phyloP scores from a whole-genome alignment of 768 basidiomycete genomes.

The Leccinum olivaceopallidum region DNA sequence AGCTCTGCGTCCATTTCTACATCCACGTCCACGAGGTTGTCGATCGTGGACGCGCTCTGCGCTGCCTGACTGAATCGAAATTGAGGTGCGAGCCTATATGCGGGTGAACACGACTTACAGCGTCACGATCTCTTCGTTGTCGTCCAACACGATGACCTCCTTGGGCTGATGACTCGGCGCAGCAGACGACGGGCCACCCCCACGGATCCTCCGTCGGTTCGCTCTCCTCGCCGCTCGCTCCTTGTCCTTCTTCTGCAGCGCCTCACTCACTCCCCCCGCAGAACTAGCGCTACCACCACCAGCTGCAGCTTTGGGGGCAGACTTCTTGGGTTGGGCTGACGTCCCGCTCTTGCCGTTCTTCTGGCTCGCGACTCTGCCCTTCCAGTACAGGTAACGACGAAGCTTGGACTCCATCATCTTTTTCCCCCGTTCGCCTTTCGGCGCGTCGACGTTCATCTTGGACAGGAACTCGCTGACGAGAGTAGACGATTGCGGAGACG shows the following conservation, averaged over 20 bases:
- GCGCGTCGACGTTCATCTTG: conserved; percentile 52
- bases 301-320: conserved; percentile 16
- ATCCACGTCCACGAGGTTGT: conserved; percentile 15
- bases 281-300: conserved; percentile 10
- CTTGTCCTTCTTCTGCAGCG: conserved; percentile 74
- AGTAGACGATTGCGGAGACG: conserved; percentile 71
- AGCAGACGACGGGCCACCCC: conserved; percentile 52
- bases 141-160: conserved; percentile 20
- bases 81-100: neutral
- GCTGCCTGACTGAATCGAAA: conserved; percentile 19
- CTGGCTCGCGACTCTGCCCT: conserved; percentile 43
- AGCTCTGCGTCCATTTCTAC: conserved; percentile 19
- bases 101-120: conserved; percentile 47
- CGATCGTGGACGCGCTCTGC: conserved; percentile 11
- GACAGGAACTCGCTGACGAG: conserved; percentile 81
- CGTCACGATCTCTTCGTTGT: conserved; percentile 46
- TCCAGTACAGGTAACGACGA: conserved; percentile 79
- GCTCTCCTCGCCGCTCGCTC: conserved; percentile 57
- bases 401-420: conserved; percentile 81
- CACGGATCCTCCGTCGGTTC: conserved; percentile 73
- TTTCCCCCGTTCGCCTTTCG: conserved; percentile 63
- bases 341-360: conserved; percentile 24
- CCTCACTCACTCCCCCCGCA: conserved; percentile 57
- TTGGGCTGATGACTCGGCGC: conserved; percentile 10
- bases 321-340: neutral